Conservation (phyloP, 192 early-diverging fungal genomes). For the Rhizophagus sp. region DNA sequence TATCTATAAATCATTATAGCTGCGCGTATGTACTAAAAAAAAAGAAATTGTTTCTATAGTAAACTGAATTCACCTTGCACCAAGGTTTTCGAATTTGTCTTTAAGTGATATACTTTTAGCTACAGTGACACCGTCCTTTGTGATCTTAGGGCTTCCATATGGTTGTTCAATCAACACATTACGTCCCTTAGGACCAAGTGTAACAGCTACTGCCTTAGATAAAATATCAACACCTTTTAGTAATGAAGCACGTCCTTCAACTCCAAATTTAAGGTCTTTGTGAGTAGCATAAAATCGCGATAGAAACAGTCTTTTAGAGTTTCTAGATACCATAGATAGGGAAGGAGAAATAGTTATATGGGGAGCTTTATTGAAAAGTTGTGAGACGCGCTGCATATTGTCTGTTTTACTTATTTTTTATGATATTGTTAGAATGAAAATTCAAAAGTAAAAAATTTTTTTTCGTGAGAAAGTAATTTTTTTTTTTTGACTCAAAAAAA, state of each 20-base stretch:
- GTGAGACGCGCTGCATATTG: constrained; percentile 16
- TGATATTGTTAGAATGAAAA: background rate
- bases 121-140: constrained; percentile 99
- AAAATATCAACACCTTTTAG: constrained; percentile 95
- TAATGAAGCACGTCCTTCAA: constrained; percentile 91
- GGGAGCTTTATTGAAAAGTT: background rate
- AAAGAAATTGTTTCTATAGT: background rate
- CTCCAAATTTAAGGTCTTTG: constrained; percentile 97
- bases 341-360: background rate
- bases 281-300: constrained; percentile 77
- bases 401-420: background rate
- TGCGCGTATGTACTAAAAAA: background rate
- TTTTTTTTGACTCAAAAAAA: no score
- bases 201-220: constrained; percentile 98
- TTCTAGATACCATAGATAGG: constrained; percentile 26
- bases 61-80: constrained; percentile 65
- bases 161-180: constrained; percentile 99
- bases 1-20: background rate
- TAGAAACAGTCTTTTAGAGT: constrained; percentile 31
- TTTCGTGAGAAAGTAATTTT: background rate
- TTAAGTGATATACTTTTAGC: constrained; percentile 96
- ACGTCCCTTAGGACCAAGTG: constrained; percentile 98
- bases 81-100: constrained; percentile 99
- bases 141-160: constrained; percentile 98
- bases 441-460: background rate